phyloP scores from a whole-genome alignment of 2,329 filamentous ascomycete genomes.

The Escovopsis sp. region DNA sequence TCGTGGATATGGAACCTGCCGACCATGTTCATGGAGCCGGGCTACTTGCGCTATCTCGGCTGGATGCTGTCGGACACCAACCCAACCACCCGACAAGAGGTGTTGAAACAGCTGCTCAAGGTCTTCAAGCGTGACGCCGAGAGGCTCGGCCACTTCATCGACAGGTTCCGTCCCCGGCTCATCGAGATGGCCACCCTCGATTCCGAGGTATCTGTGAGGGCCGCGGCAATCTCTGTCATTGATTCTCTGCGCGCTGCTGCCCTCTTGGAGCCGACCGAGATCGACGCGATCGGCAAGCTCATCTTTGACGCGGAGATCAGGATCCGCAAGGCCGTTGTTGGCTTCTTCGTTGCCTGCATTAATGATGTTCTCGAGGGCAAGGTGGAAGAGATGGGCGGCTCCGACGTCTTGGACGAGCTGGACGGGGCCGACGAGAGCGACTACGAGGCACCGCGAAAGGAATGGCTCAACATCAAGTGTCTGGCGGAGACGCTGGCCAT shows the following conservation, averaged over 20 bases:
- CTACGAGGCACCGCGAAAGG: conserved; percentile 58
- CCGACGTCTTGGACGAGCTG: conserved; percentile 64
- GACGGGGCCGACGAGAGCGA: conserved; percentile 60
- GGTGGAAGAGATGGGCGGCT: conserved; percentile 71
- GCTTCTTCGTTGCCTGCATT: conserved; percentile 82
- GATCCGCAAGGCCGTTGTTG: conserved; percentile 76
- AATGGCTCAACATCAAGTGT: conserved; percentile 88
- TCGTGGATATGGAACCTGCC: conserved; percentile 79
- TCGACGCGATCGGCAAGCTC: conserved; percentile 74
- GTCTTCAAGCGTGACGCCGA: conserved; percentile 72
- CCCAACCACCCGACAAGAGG: conserved; percentile 64
- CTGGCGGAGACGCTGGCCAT: conserved; percentile 68
- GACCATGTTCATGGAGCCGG: conserved; percentile 77
- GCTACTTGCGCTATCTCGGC: conserved; percentile 83
- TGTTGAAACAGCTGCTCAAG: conserved; percentile 65
- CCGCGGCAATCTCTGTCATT: conserved; percentile 66
- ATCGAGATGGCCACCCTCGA: conserved; percentile 89
- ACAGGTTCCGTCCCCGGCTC: conserved; percentile 72
- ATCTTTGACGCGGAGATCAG: conserved; percentile 78
- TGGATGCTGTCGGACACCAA: conserved; percentile 85
- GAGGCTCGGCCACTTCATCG: conserved; percentile 81
- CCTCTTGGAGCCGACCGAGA: conserved; percentile 78
- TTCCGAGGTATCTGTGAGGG: conserved; percentile 65
- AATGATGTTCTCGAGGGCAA: conserved; percentile 66
- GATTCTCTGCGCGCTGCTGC: conserved; percentile 71